These are phyloP conservation scores for Trichoderma sp. DNA, from an alignment of 2,329 filamentous ascomycete genomes.

Conservation along the genomic window DNA sequence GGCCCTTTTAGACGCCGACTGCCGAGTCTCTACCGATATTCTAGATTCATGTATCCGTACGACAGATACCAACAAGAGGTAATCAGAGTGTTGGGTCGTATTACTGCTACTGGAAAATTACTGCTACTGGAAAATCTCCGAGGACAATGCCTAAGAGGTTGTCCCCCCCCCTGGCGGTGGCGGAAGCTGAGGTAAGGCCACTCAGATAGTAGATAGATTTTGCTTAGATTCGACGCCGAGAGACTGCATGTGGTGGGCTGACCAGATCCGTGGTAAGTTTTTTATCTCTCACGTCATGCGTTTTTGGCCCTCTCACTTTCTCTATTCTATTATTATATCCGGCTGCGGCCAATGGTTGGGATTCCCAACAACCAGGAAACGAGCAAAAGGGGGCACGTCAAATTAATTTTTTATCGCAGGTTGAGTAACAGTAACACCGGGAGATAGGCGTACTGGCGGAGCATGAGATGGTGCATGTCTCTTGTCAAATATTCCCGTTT, in stretches of 20 bases:
- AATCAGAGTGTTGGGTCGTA: neutral
- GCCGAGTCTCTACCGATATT: neutral
- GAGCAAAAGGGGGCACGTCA: neutral
- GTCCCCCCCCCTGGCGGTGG: neutral
- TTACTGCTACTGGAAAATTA: neutral
- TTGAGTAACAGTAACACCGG: neutral
- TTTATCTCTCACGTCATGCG: neutral
- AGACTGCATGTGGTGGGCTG: neutral
- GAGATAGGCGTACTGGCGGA: neutral
- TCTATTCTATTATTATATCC: neutral
- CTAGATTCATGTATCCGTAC: neutral
- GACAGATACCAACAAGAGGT: neutral
- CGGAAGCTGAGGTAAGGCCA: conserved; percentile 9
- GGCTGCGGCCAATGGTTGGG: neutral
- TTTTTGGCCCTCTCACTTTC: neutral
- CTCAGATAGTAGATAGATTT: neutral
- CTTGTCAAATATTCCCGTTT: neutral
- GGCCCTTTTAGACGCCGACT: neutral
- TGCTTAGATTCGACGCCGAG: neutral
- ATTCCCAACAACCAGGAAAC: neutral
- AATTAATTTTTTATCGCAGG: neutral
- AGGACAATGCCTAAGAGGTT: neutral
- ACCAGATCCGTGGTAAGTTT: neutral
- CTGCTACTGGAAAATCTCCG: neutral
- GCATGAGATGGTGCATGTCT: neutral